Evolutionary conservation across 148 eudicot genomes (phyloP), one percentile per base, ranked within the genome.

Genomic region (Limonium bicolor): DNA sequence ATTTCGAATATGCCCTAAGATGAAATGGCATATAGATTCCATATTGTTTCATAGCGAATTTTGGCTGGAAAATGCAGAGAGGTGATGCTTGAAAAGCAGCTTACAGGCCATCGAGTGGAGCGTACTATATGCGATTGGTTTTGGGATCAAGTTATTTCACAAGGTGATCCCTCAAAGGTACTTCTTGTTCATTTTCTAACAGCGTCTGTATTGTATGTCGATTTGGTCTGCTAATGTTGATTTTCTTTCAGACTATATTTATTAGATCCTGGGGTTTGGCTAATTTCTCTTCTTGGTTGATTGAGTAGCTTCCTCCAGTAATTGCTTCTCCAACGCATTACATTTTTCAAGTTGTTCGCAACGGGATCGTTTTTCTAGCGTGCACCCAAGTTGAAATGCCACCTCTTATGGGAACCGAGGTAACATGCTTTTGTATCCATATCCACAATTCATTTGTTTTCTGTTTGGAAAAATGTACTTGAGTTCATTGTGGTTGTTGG

Each of bases 321-420:
- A 69, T 80, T 57, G 84, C 97, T 68, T 90, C 97, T 4, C 97
- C 97, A 12, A 88, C 97, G 20, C 92, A 88, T 72, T 88, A 88
- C 68, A 63, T 88, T 46, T 83, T 88, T 53, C 97, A 83, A 63
- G 65, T 90, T 56, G 78, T 72, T 36, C 84, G 95, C 20, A 86
- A 80, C 59, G 95, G 93, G 46, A 80, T 84, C 68, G 73, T 85
- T 14, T 84, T 90, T 49, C 61, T 90, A 48, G 93, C 99, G 6
- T 90, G 99, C 70, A 64, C 95, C 48, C 95, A 90, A 68, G 75
- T 80, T 55, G 99, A 90, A 74, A 90, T 90, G 99, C 82, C 99
- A 25, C 95, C 99, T 56, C 65, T 90, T 58, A 77, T 84, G 99
- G 99, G 77, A 61, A 80, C 67, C 56, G 95, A 90, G 93, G 99